phyloP scores from a whole-genome alignment of 257 asterid genomes.

The Forsythia viridissima region DNA sequence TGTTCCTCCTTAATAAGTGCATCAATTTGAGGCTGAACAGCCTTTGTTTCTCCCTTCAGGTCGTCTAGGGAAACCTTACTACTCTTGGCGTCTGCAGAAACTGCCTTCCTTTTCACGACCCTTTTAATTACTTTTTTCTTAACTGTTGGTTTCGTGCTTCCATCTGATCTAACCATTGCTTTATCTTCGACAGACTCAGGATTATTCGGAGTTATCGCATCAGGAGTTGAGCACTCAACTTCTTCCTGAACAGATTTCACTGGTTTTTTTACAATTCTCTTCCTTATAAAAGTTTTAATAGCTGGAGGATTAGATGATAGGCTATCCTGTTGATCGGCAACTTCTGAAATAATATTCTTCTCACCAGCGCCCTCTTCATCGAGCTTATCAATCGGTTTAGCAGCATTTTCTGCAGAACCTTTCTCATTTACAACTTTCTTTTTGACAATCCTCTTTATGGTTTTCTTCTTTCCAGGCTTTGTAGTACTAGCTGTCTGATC shows the following conservation, averaged over 20 bases:
- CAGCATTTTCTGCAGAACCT: conserved; percentile 32
- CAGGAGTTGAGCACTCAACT: conserved; percentile 38
- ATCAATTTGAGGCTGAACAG: conserved; percentile 32
- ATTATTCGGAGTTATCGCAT: conserved; percentile 35
- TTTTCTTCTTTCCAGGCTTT: conserved; percentile 76
- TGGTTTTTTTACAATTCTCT: conserved; percentile 54
- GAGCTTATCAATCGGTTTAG: conserved; percentile 33
- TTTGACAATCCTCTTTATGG: conserved; percentile 68
- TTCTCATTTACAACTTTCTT: conserved; percentile 46
- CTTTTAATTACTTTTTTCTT: conserved; percentile 76
- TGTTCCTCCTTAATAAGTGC: conserved; percentile 31
- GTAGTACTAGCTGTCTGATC: conserved; percentile 42
- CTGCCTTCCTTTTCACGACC: conserved; percentile 65
- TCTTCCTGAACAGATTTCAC: conserved; percentile 38
- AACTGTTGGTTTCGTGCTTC: conserved; percentile 49
- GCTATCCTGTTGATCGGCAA: conserved; percentile 47
- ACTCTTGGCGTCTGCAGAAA: conserved; percentile 37
- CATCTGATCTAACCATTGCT: conserved; percentile 39
- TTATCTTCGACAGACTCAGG: conserved; percentile 42
- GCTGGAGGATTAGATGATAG: conserved; percentile 43
- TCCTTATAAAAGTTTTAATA: conserved; percentile 63
- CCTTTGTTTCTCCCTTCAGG: conserved; percentile 28
- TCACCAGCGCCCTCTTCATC: conserved; percentile 43
- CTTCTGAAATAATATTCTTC: conserved; percentile 41
- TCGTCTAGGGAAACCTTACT: conserved; percentile 45